phyloP scores from a whole-genome alignment of 768 basidiomycete species.

The Kwoniella dendrophila region DNA sequence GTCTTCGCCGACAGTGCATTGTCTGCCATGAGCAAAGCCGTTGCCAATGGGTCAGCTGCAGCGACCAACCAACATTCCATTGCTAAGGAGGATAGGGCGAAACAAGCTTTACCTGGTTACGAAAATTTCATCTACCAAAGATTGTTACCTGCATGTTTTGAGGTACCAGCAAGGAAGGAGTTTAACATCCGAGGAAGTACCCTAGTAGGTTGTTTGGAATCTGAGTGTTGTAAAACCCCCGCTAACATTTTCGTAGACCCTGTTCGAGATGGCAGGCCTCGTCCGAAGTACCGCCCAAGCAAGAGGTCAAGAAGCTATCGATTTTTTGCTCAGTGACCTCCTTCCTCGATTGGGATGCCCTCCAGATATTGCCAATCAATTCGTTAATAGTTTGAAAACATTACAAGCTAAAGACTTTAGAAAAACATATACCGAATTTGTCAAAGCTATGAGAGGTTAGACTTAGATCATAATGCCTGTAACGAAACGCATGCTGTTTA shows the following conservation, averaged over 20 bases:
- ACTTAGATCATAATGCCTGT: not conserved
- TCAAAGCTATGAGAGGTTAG: conserved; percentile 50
- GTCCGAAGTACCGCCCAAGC: conserved; percentile 76
- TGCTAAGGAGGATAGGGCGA: conserved; percentile 44
- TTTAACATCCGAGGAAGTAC: conserved; percentile 87
- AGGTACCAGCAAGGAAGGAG: conserved; percentile 72
- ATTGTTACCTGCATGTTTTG: conserved; percentile 77
- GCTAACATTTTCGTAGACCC: conserved; percentile 62
- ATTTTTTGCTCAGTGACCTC: conserved; percentile 75
- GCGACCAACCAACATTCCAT: conserved; percentile 57
- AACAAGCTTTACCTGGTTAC: conserved; percentile 73
- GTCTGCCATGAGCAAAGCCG: conserved; percentile 58
- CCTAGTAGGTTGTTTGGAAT: conserved; percentile 62
- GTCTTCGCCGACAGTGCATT: conserved; percentile 49
- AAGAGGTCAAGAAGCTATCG: conserved; percentile 77
- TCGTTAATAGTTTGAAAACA: conserved; percentile 56
- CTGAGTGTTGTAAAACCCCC: too few relatives aligned
- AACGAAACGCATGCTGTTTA: conserved; percentile 1
- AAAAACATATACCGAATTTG: conserved; percentile 54
- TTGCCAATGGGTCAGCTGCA: conserved; percentile 35
- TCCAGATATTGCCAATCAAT: conserved; percentile 71
- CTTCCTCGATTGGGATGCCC: conserved; percentile 91
- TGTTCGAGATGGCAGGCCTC: conserved; percentile 84
- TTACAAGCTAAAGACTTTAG: conserved; percentile 53
- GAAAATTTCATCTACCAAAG: conserved; percentile 88